Conservation (phyloP, 345 rosid genomes). For the Citrus reticulata region DNA sequence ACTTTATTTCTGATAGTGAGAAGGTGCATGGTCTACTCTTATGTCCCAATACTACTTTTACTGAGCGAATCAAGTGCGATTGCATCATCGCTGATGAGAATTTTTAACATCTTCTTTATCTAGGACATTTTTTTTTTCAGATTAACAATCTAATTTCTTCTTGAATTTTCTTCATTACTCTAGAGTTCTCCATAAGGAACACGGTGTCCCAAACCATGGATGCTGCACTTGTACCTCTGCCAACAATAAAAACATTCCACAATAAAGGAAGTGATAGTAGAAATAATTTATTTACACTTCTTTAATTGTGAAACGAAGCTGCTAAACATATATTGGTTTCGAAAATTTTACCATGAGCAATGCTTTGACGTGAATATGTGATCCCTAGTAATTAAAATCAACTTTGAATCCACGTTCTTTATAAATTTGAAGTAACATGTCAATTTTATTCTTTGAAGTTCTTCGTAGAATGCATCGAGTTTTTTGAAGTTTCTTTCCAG, state of each 20-base stretch:
- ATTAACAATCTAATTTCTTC: slow-evolving; percentile 18
- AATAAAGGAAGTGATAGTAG: not conserved
- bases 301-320: no score
- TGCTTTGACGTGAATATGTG: slow-evolving; percentile 24
- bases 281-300: not conserved
- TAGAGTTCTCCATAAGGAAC: slow-evolving; percentile 24
- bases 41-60: no score
- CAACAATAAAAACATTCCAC: slow-evolving; percentile 29
- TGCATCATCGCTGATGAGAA: slow-evolving; percentile 1
- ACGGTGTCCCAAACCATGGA: slow-evolving; percentile 34
- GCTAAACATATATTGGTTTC: no score
- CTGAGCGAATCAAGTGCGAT: no score
- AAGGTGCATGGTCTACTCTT: no score
- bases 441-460: slow-evolving; percentile 7
- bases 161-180: slow-evolving; percentile 7
- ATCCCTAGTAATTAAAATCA: slow-evolving; percentile 13
- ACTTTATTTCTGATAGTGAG: no score
- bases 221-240: slow-evolving; percentile 24
- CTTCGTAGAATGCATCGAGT: slow-evolving; percentile 24
- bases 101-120: slow-evolving; percentile 25
- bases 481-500: slow-evolving; percentile 20
- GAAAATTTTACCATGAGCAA: slow-evolving; percentile 26
- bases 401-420: slow-evolving; percentile 10
- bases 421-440: slow-evolving; percentile 15
- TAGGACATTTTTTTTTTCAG: slow-evolving; percentile 14